Conservation (phyloP, 768 basidiomycete genomes). For the Podaxis sp. region DNA sequence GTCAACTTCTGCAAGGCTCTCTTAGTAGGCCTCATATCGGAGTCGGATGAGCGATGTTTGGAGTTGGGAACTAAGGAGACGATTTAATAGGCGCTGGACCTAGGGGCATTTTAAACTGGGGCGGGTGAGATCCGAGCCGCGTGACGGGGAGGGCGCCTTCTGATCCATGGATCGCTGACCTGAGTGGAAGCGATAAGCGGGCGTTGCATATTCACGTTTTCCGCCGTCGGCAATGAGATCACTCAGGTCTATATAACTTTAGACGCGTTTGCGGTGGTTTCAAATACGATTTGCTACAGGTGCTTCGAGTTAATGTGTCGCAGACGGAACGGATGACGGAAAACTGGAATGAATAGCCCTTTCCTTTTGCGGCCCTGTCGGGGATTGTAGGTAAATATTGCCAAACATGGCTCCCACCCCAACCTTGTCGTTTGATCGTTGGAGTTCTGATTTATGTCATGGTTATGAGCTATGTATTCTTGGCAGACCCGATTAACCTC, state of each 20-base stretch:
- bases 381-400: slow-evolving; percentile 1
- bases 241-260: neutral
- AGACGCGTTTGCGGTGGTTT: neutral
- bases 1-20: slow-evolving; percentile 10
- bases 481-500: neutral
- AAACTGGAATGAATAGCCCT: neutral
- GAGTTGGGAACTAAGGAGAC: neutral
- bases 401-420: neutral
- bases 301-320: neutral
- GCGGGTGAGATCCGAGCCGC: slow-evolving; percentile 18
- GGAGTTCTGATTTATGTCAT: neutral
- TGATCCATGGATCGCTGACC: neutral
- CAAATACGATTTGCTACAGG: neutral
- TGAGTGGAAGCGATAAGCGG: neutral
- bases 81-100: neutral
- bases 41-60: neutral
- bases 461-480: neutral
- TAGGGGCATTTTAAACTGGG: neutral
- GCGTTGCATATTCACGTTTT: neutral
- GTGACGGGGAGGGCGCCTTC: slow-evolving; percentile 8
- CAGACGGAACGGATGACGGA: neutral
- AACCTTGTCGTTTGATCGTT: neutral
- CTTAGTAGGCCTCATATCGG: slow-evolving; percentile 4
- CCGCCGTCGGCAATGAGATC: neutral
- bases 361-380: neutral